Evolutionary conservation across 2,329 filamentous ascomycete species (phyloP), one percentile per base, ranked within the genome.

Genomic region (Penicillium brasilianum): DNA sequence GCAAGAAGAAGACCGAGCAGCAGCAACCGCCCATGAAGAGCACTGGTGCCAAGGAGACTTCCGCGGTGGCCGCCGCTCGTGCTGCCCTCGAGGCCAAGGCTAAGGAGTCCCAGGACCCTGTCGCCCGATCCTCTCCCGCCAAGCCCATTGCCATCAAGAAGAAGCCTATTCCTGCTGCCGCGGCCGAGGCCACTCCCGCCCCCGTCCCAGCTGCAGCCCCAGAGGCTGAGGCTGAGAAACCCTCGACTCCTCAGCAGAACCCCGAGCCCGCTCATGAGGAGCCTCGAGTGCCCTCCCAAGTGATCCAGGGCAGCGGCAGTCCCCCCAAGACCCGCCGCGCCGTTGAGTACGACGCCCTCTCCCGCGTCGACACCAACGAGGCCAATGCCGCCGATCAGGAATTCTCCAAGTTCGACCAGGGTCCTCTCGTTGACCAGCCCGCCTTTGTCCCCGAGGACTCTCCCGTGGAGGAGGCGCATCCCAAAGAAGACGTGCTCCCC

Each of bases 361-460:
- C 90, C 6, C 85, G 84, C 4, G 82, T 89, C 37, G 85, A 87
- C 69, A 87, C 78, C 36, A 75, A 76, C 57, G 80, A 82, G 65
- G 75, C 76, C 54, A 75, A 74, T 41, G 76, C 77, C n/a, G 79
- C 80, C 14, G 77, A 81, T 46, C 74, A 72, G 4, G 81, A 82
- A 55, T 88, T 88, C 71, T 85, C 84, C 16, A 82, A 81, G 25
- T 98, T 98, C 72, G 90, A 95, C 71, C 94, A 98, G 78, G 95
- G 93, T 2, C 95, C 95, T 1, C 84, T 97, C 25, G 77, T 86
- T 10, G 93, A 98, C 59, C 90, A 95, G 75, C 94, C 95, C 3
- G 91, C 93, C 1, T 96, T 96, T 72, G 83, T 87, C 11, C 91
- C 91, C 0, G 82, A 80, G 3, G 85, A 88, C 14, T 70, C 69